Conservation (phyloP, 2,329 filamentous ascomycete species). For the Paecilomyces sp. region DNA sequence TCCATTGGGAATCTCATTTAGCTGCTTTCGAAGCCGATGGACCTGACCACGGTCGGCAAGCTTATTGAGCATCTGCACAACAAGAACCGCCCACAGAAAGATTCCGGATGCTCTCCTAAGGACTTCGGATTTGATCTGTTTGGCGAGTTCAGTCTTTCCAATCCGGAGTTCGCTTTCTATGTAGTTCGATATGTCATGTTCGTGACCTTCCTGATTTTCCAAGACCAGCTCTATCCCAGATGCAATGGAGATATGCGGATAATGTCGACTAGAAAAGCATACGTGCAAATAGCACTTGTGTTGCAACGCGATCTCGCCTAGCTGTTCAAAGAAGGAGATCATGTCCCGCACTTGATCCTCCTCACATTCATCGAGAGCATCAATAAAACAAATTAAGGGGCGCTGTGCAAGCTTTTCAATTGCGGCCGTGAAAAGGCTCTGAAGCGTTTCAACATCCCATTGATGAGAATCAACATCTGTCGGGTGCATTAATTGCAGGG, state of each 20-base stretch:
- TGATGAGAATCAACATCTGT: conserved; percentile 1
- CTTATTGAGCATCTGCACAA: conserved; percentile 38
- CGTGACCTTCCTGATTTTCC: conserved; percentile 27
- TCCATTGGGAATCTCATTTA: conserved; percentile 33
- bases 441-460: conserved; percentile 17
- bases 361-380: conserved; percentile 39
- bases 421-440: conserved; percentile 18
- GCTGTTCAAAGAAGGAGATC: conserved; percentile 23
- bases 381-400: conserved; percentile 29
- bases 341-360: conserved; percentile 29
- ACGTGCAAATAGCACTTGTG: conserved; percentile 13
- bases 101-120: conserved; percentile 33
- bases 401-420: conserved; percentile 17
- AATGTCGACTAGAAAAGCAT: conserved; percentile 37
- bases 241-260: conserved; percentile 29
- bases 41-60: conserved; percentile 25
- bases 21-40: conserved; percentile 19
- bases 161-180: conserved; percentile 20
- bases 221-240: conserved; percentile 22
- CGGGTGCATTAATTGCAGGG: conserved; percentile 4
- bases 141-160: conserved; percentile 11
- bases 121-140: conserved; percentile 24
- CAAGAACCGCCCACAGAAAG: conserved; percentile 41
- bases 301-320: conserved; percentile 14
- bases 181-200: conserved; percentile 27